Conservation (phyloP, 805 yeast genomes). For the Teunomyces aglyptinius region DNA sequence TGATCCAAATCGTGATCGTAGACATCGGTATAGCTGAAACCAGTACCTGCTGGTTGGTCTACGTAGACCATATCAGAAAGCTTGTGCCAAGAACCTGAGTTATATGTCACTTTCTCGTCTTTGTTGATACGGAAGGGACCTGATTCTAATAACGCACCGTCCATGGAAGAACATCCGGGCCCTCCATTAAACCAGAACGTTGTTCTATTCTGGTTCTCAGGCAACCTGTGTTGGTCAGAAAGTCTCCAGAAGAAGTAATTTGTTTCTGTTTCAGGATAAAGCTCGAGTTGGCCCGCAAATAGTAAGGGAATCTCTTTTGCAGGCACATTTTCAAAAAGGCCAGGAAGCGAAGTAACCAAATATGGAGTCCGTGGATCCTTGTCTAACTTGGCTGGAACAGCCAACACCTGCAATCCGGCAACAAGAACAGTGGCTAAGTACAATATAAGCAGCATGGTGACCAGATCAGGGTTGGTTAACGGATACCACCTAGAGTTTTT, state of each 20-base stretch:
- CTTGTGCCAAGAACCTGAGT: conserved; percentile 82
- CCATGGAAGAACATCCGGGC: conserved; percentile 98
- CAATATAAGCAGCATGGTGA: background rate
- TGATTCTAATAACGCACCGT: conserved; percentile 88
- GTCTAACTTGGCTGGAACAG: conserved; percentile 9
- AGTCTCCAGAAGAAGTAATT: conserved; percentile 80
- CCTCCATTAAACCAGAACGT: conserved; percentile 96
- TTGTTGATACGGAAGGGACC: conserved; percentile 77
- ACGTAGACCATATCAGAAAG: conserved; percentile 77
- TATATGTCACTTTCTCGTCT: conserved; percentile 44
- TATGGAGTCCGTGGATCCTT: conserved; percentile 13
- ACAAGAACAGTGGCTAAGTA: background rate
- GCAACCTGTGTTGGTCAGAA: conserved; percentile 28
- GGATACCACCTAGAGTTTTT: background rate
- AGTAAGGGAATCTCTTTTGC: conserved; percentile 45
- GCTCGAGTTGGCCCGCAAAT: conserved; percentile 67
- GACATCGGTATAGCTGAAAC: conserved; percentile 65
- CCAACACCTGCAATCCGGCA: conserved; percentile 1
- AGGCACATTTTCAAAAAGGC: conserved; percentile 31
- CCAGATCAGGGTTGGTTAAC: background rate
- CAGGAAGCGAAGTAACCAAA: conserved; percentile 38
- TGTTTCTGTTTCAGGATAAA: conserved; percentile 51
- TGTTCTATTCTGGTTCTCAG: conserved; percentile 42
- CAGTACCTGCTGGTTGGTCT: conserved; percentile 95
- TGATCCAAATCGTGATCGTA: conserved; percentile 54